phyloP scores from a whole-genome alignment of 177 flowering plant genomes.

The Telopea speciosissima region DNA sequence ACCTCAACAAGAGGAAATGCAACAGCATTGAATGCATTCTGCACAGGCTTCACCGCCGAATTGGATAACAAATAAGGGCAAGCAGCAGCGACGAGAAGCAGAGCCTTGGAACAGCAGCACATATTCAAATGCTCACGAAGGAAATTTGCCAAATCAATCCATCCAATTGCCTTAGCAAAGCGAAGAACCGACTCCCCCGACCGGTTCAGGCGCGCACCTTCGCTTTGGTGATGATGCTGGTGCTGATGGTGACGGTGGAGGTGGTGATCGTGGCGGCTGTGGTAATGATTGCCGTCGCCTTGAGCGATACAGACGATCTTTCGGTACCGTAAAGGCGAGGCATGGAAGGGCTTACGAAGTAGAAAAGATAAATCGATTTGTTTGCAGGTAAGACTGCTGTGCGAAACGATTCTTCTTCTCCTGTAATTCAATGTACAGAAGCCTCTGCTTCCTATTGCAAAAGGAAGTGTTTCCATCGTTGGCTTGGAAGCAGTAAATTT shows the following conservation, averaged over 20 bases:
- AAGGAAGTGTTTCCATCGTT: not conserved
- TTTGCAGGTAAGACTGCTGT: not conserved
- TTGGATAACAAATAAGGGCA: slow-evolving; percentile 69
- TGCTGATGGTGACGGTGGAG: slow-evolving; percentile 13
- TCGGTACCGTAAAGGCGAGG: not conserved
- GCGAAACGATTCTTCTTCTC: not conserved
- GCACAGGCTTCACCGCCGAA: slow-evolving; percentile 46
- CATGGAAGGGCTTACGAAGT: slow-evolving; percentile 3
- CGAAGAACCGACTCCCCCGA: slow-evolving; percentile 44
- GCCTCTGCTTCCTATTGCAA: not conserved
- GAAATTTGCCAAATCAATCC: slow-evolving; percentile 65
- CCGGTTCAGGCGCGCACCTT: slow-evolving; percentile 21
- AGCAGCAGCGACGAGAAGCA: slow-evolving; percentile 64
- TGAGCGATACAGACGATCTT: slow-evolving; percentile 10
- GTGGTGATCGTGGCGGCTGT: not conserved
- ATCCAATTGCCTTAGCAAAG: slow-evolving; percentile 55
- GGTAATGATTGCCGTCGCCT: slow-evolving; percentile 2
- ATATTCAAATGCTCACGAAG: slow-evolving; percentile 77
- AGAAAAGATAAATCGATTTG: not conserved
- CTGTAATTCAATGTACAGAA: not conserved
- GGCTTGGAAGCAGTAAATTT: not conserved
- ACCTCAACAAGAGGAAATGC: slow-evolving; percentile 97
- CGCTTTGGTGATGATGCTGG: slow-evolving; percentile 16
- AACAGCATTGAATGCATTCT: slow-evolving; percentile 41
- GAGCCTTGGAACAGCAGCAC: slow-evolving; percentile 66